Percentiles rank a stretch among this genome's conserved stretches.
Conservation (phyloP, 768 basidiomycete genomes). For the Plicaturopsis crispa region DNA sequence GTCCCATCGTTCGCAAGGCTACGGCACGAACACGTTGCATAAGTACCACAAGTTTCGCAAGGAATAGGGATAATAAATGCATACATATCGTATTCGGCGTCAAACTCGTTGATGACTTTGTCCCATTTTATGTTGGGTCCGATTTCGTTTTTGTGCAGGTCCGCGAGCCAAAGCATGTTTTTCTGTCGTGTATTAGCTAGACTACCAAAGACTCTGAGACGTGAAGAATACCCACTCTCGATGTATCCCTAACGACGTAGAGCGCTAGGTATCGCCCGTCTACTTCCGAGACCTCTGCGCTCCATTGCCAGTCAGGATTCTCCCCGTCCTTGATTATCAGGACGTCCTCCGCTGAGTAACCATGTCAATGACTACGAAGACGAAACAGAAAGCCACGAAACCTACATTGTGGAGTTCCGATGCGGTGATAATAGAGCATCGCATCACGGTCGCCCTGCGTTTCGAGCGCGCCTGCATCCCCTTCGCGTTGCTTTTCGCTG, state of each 20-base stretch:
- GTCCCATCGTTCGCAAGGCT: conserved; percentile 63
- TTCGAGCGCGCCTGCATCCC: conserved; percentile 49
- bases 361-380: conserved; percentile 3
- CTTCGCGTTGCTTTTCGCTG: conserved; percentile 33
- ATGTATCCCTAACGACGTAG: conserved; percentile 50
- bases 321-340: conserved; percentile 57
- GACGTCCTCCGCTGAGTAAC: conserved; percentile 50
- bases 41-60: conserved; percentile 1
- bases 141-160: conserved; percentile 52
- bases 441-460: conserved; percentile 59
- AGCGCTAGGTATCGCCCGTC: conserved; percentile 62
- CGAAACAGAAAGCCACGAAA: conserved; percentile 2
- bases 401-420: conserved; percentile 66
- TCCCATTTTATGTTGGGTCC: conserved; percentile 64
- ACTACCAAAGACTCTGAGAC: conserved; percentile 1
- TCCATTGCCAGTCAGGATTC: conserved; percentile 63
- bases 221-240: conserved; percentile 35
- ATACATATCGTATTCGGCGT: conserved; percentile 58
- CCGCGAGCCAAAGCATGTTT: conserved; percentile 69
- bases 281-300: conserved; percentile 42
- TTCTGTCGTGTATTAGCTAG: conserved; percentile 32
- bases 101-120: conserved; percentile 63
- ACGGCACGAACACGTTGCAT: conserved; percentile 4
- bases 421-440: conserved; percentile 67
- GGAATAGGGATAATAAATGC: background rate